Percentiles rank a stretch among this genome's conserved stretches.
phyloP scores from a whole-genome alignment of 768 basidiomycete species.

The Lactarius trivialis region DNA sequence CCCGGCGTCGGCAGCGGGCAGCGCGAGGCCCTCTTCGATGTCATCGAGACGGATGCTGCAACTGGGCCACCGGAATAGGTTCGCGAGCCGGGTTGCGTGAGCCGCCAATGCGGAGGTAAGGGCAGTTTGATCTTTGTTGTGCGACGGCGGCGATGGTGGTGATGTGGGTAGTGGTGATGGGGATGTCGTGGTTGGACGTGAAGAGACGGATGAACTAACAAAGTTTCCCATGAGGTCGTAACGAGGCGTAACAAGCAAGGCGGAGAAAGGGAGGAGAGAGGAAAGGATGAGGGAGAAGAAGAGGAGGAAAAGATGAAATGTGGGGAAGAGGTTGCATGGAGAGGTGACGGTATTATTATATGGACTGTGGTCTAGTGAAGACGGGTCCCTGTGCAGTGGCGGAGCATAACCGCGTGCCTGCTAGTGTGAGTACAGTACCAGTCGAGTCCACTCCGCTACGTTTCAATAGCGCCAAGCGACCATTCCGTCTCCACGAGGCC shows the following conservation, averaged over 20 bases:
- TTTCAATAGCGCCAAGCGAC: neutral
- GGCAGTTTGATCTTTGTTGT: neutral
- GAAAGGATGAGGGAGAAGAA: neutral
- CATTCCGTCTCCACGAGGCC: neutral
- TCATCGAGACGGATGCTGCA: neutral
- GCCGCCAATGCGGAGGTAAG: slow-evolving; percentile 4
- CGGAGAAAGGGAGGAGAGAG: neutral
- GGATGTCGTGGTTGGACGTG: neutral
- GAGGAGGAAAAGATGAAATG: slow-evolving; percentile 3
- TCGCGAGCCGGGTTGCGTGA: neutral
- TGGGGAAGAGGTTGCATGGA: slow-evolving; percentile 4
- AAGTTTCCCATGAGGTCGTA: slow-evolving; percentile 12
- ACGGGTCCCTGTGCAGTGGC: neutral
- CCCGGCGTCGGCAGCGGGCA: neutral
- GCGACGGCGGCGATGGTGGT: neutral
- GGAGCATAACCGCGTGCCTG: neutral
- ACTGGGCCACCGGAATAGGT: neutral
- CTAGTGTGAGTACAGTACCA: neutral
- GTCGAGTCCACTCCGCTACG: too few species aligned
- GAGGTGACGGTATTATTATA: neutral
- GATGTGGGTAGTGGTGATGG: neutral
- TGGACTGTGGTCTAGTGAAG: neutral
- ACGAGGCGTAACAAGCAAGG: neutral
- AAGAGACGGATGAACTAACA: neutral
- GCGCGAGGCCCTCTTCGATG: neutral